Conservation (phyloP, 179 eudicot species). For the Gypsophila paniculata region DNA sequence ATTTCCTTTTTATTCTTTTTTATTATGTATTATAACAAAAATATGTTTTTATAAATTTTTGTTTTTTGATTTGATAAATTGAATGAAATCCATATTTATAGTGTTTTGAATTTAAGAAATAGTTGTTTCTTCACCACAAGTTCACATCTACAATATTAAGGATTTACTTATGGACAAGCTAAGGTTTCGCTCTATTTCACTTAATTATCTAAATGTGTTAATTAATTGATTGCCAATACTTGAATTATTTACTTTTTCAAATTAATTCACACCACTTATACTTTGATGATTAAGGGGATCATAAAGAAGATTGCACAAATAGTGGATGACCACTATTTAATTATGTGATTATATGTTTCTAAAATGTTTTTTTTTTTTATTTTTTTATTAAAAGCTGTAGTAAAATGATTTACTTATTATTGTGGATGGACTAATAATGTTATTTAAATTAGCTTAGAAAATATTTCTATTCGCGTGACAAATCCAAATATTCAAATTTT, state of each 20-base stretch:
- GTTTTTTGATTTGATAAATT: background rate
- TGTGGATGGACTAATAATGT: background rate
- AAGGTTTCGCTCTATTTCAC: slow-evolving; percentile 2
- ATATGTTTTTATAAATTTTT: background rate
- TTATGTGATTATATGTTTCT: background rate
- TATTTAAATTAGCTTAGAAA: too few species aligned
- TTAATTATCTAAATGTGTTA: background rate
- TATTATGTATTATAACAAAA: background rate
- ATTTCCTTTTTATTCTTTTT: background rate
- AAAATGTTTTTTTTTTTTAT: too few species aligned
- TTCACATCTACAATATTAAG: background rate
- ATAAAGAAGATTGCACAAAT: background rate
- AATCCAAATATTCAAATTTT: too few species aligned
- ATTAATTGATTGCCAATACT: background rate
- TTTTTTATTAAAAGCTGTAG: too few species aligned
- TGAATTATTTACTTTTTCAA: background rate
- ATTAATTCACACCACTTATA: background rate
- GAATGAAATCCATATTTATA: background rate
- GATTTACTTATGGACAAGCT: background rate
- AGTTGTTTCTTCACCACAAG: slow-evolving; percentile 4
- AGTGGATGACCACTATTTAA: background rate
- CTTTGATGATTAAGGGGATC: background rate
- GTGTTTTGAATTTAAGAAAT: background rate
- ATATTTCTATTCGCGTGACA: too few species aligned
- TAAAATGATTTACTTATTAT: too few species aligned